These are phyloP conservation scores for Coemansia javaensis DNA, from an alignment of 192 early-diverging fungal genomes.

Conservation along the genomic window DNA sequence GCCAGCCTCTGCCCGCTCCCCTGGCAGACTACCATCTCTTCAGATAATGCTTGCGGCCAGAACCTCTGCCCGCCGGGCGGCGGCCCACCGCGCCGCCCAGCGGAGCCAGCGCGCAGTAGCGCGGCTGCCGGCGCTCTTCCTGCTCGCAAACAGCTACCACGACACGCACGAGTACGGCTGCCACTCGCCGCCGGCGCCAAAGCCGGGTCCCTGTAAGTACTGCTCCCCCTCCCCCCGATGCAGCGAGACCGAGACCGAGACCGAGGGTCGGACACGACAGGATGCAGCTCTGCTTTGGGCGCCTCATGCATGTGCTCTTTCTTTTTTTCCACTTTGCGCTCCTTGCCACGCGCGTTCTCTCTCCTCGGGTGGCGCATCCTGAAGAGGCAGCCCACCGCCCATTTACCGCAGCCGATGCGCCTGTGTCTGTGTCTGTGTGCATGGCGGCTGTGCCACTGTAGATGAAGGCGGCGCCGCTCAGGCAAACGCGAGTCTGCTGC, in stretches of 20 bases:
- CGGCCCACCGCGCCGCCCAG: conserved; percentile 12
- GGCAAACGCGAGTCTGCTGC: conserved; percentile 74
- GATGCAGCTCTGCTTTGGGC: background rate
- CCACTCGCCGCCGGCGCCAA: conserved; percentile 17
- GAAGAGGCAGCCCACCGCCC: too few relatives aligned
- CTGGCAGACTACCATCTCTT: background rate
- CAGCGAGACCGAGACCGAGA: background rate
- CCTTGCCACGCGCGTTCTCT: too few relatives aligned
- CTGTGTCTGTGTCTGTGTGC: too few relatives aligned
- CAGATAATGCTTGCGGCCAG: conserved; percentile 29
- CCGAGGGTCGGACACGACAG: background rate
- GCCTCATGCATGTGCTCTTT: too few relatives aligned
- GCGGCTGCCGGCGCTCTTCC: conserved; percentile 6
- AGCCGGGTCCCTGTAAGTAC: conserved; percentile 31
- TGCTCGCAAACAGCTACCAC: conserved; percentile 26
- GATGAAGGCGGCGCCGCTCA: conserved; percentile 78
- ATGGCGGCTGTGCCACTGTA: conserved; percentile 13
- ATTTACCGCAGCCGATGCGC: too few relatives aligned
- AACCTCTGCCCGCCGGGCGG: conserved; percentile 24
- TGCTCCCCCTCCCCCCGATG: background rate
- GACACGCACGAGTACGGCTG: conserved; percentile 37
- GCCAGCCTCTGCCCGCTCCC: too few relatives aligned
- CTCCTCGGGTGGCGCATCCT: too few relatives aligned
- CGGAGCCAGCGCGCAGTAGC: conserved; percentile 6
- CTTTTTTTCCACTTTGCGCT: too few relatives aligned